Conservation (phyloP, 1,284 basidiomycete species). For the Cryptococcus sp. region DNA sequence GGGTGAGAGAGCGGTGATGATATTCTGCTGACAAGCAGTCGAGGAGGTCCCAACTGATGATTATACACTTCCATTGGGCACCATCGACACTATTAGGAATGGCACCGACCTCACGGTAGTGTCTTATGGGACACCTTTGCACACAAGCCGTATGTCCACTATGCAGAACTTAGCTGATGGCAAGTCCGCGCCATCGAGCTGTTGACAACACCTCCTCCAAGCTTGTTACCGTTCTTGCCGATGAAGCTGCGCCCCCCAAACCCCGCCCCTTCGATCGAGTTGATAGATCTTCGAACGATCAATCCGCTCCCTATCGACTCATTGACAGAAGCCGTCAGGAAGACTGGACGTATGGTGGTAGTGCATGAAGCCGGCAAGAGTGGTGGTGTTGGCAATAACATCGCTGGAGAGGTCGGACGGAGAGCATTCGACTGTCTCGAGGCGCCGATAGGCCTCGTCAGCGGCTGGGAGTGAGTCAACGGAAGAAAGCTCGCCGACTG, state of each 20-base stretch:
- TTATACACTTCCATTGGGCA: slow-evolving; percentile 74
- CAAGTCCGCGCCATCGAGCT: slow-evolving; percentile 48
- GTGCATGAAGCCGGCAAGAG: slow-evolving; percentile 87
- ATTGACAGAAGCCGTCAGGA: slow-evolving; percentile 75
- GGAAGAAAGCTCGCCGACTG: neutral
- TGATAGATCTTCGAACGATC: slow-evolving; percentile 88
- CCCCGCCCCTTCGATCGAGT: slow-evolving; percentile 62
- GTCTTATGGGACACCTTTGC: slow-evolving; percentile 89
- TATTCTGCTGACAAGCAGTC: slow-evolving; percentile 57
- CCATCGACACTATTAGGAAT: slow-evolving; percentile 70
- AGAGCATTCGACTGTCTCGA: slow-evolving; percentile 81
- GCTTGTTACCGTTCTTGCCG: slow-evolving; percentile 71
- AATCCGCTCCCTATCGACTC: slow-evolving; percentile 85
- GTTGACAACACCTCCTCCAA: slow-evolving; percentile 60
- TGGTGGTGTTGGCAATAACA: slow-evolving; percentile 82
- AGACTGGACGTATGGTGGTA: slow-evolving; percentile 80
- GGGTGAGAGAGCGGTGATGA: slow-evolving; percentile 19
- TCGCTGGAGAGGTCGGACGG: slow-evolving; percentile 81
- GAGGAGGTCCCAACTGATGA: slow-evolving; percentile 91
- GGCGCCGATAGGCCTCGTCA: slow-evolving; percentile 81
- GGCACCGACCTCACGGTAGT: slow-evolving; percentile 85
- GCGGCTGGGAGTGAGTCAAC: slow-evolving; percentile 84
- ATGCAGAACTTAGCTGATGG: neutral
- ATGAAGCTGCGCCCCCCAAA: slow-evolving; percentile 67
- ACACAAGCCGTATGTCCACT: slow-evolving; percentile 74